Evolutionary conservation across 805 yeast species (phyloP), one percentile per base, ranked within the genome.

Genomic region (Saccharomycopsis schoenii): DNA sequence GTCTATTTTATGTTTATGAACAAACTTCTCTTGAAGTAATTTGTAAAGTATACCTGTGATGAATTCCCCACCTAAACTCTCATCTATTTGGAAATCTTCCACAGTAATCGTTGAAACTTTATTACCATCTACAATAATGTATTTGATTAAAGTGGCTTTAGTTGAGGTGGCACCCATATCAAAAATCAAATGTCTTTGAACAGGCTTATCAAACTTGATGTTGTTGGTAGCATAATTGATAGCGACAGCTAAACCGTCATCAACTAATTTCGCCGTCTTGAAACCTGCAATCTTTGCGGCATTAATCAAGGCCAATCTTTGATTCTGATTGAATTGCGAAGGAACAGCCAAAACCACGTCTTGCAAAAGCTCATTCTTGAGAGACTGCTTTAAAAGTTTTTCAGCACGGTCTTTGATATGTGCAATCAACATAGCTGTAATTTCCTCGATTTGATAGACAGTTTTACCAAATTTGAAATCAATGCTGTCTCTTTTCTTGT

Each of bases 81-180:
- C 76, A 68, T 85, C 88, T 68, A 72, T 83, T 0, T 93, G 91
- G 63, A 84, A 82, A 37, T 90, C 91, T 69, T 84, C 87, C 34
- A 89, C 80, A 43, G 83, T 86, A 43, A 91, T 74, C n/a, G 64
- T 66, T 21, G 74, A 65, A 1, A 77, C 76, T 10, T 77, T 75
- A 40, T 76, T 75, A 29, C 76, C 75, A 56, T 70, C 71, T 19
- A 72, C 70, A 24, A 81, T 81, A 17, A 73, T 71, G 64, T 85
- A 77, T 0, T 92, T 83, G 58, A 91, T 82, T n/a, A 94, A 74
- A 0, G 98, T 88, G 1, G 96, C 96, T 60, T 85, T 83, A 0
- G 96, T 88, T 0, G 96, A 85, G 1, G 96, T 96, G 4, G 97
- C 93, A 56, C 99, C 99, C 81, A 88, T 82, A 71, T 94, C 99